Base-by-base conservation (phyloP, 2,329 filamentous ascomycete genomes). In the Aquanectria penicillioides region DNA sequence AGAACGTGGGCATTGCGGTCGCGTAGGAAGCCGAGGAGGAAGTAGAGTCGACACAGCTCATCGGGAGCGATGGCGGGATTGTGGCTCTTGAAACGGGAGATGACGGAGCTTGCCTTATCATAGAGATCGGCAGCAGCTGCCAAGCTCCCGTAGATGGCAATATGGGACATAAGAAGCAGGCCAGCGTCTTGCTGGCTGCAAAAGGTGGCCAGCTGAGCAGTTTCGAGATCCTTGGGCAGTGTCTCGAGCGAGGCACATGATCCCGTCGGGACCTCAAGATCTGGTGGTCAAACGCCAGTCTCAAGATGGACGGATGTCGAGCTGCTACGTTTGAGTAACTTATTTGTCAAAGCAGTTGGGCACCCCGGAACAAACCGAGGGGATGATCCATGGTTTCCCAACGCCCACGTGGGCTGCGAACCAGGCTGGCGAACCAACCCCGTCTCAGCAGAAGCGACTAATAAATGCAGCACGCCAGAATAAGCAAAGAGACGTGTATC, bases 31-130 rank as follows among this genome's bases (percentile, higher is more conserved):
- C 26, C 10, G 5, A 49, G 46, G 22, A 49, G 46, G 31, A 49
- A 49, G 13, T 49, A 49, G 3, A 49, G 31, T 10, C 46, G 46
- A 22, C 46, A 49, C 10, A 49, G 31, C 46, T 49, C 31, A 29
- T 25, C 29, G 22, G 46, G 46, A 22, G 46, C 46, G 20, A 49
- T 49, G 15, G 34, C 17, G 13, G 46, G 46, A 13, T 49, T 49
- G 18, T 28, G 23, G 5, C 20, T 36, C n/a, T 36, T 36, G 31
- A 49, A 49, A n/a, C 20, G 31, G 10, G 5, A 13, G 29, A 49
- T 49, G 9, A 37, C 46, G 11, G 31, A 37, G 13, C 26, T 2
- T 7, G 46, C 46, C 17, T 49, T 49, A 22, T 49, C 33, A 31
- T 26, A 49, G 22, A 49, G 22, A 2, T 26, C 46, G 13, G 36